Evolutionary conservation across 257 asterid species (phyloP).

Genomic region (Striga asiatica): DNA sequence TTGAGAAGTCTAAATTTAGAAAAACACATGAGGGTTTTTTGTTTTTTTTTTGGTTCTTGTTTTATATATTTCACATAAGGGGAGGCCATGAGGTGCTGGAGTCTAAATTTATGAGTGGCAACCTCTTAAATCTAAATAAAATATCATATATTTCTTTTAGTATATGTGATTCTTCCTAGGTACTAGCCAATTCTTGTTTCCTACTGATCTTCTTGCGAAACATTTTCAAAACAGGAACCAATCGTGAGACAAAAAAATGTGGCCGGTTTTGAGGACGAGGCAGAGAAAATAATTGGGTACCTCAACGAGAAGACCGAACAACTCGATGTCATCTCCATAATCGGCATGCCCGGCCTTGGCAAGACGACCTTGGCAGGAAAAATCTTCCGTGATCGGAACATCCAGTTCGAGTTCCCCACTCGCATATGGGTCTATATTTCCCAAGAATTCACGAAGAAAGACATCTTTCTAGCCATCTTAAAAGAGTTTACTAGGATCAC

Average conservation of each 20-base stretch:
- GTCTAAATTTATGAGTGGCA: no score
- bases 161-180: no score
- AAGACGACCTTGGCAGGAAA: slow-evolving; percentile 38
- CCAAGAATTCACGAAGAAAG: slow-evolving; percentile 24
- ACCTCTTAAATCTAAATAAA: no score
- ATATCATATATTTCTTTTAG: no score
- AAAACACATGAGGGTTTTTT: no score
- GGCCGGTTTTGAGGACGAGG: slow-evolving; percentile 45
- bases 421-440: slow-evolving; percentile 38
- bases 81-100: no score
- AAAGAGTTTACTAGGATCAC: slow-evolving; percentile 17
- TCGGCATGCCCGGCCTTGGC: slow-evolving; percentile 49
- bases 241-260: slow-evolving; percentile 25
- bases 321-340: slow-evolving; percentile 28
- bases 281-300: slow-evolving; percentile 16
- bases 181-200: no score
- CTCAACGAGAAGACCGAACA: slow-evolving; percentile 18
- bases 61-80: no score
- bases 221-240: slow-evolving; percentile 18
- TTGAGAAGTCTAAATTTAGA: no score
- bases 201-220: not conserved
- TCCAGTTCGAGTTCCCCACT: slow-evolving; percentile 28
- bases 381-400: slow-evolving; percentile 19
- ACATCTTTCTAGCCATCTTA: slow-evolving; percentile 28
- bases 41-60: no score